Conservation (phyloP, 768 basidiomycete species). For the Hydnum rufescens region DNA sequence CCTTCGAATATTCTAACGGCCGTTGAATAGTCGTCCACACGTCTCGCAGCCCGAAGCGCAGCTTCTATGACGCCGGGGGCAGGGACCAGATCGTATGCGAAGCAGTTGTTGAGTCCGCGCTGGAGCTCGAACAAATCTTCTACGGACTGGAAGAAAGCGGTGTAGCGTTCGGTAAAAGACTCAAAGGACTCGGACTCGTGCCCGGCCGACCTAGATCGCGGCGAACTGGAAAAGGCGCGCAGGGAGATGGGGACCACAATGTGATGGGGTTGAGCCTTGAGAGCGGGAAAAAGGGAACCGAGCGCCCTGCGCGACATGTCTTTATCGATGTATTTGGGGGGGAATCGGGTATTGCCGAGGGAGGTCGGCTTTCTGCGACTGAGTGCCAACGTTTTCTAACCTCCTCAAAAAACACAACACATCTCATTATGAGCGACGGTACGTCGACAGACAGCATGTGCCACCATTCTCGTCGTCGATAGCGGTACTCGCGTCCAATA, state of each 20-base stretch:
- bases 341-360: no score
- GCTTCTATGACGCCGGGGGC: slow-evolving; percentile 69
- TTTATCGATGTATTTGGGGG: no score
- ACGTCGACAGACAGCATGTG: background rate
- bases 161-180: slow-evolving; percentile 84
- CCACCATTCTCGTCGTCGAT: background rate
- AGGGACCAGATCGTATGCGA: slow-evolving; percentile 93
- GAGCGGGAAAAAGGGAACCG: background rate
- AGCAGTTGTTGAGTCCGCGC: slow-evolving; percentile 98
- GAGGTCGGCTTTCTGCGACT: background rate
- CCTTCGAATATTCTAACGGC: slow-evolving; percentile 95
- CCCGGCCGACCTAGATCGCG: background rate
- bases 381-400: background rate
- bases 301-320: background rate
- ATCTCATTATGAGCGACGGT: slow-evolving; percentile 1
- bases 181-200: slow-evolving; percentile 88
- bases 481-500: background rate
- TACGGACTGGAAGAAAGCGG: slow-evolving; percentile 78
- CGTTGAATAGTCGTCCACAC: slow-evolving; percentile 93
- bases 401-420: background rate
- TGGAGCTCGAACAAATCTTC: slow-evolving; percentile 98
- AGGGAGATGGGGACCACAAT: no score
- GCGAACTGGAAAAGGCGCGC: background rate
- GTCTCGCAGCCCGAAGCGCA: slow-evolving; percentile 66
- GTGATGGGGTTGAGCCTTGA: no score